Percentiles rank a stretch among this genome's conserved stretches.
These are phyloP conservation scores for Fabrea salina DNA, from an alignment of 169 alveolate species.

Conservation along the genomic window DNA sequence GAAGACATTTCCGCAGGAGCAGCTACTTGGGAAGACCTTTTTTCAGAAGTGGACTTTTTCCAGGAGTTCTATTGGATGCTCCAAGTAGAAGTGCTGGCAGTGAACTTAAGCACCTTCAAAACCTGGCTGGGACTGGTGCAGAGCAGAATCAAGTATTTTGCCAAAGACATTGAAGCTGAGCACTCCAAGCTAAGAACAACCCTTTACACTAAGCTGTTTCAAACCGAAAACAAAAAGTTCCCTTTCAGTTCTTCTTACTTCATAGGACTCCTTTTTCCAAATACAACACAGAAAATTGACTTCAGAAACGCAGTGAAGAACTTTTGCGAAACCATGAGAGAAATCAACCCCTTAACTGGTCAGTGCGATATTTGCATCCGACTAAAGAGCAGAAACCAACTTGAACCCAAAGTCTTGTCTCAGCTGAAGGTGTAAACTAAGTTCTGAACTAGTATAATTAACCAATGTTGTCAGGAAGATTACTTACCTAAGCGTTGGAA, in stretches of 20 bases:
- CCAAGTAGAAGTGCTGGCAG: slow-evolving; percentile 44
- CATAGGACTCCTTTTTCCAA: neutral
- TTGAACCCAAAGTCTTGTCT: too few species aligned
- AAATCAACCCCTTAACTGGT: too few species aligned
- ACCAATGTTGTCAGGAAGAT: neutral
- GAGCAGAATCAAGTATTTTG: slow-evolving; percentile 38
- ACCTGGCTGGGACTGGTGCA: slow-evolving; percentile 53
- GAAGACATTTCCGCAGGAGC: slow-evolving; percentile 19
- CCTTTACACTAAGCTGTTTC: neutral
- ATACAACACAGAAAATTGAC: too few species aligned
- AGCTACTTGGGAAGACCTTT: slow-evolving; percentile 40
- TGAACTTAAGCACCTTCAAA: slow-evolving; percentile 33
- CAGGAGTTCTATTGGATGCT: slow-evolving; percentile 41
- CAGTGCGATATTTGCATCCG: too few species aligned
- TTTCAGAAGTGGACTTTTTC: slow-evolving; percentile 39
- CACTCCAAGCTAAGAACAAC: neutral
- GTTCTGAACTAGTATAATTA: too few species aligned
- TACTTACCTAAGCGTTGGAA: slow-evolving; percentile 81
- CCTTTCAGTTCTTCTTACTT: neutral
- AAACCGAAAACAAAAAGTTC: neutral
- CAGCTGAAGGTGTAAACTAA: too few species aligned
- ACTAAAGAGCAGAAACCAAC: too few species aligned
- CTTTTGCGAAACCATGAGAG: too few species aligned
- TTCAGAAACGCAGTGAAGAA: too few species aligned
- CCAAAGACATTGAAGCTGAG: neutral